Evolutionary conservation across 2,329 filamentous ascomycete genomes (phyloP).

Genomic region (Arachnopeziza araneosa): DNA sequence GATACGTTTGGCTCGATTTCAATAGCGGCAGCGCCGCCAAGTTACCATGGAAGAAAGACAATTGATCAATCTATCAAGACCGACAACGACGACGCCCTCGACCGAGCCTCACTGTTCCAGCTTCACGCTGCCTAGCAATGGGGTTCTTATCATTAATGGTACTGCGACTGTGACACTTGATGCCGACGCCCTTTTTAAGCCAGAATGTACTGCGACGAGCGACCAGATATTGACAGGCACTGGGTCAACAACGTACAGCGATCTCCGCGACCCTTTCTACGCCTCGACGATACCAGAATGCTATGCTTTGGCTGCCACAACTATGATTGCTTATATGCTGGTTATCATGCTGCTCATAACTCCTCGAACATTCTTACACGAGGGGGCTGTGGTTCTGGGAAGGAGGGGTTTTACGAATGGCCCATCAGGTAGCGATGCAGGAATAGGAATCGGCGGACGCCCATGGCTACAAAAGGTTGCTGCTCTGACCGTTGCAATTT

Average conservation of each 20-base stretch:
- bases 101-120: slow-evolving; percentile 51
- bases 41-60: slow-evolving; percentile 25
- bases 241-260: slow-evolving; percentile 27
- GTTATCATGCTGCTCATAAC: slow-evolving; percentile 87
- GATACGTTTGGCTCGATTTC: neutral
- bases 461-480: slow-evolving; percentile 90
- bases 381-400: slow-evolving; percentile 75
- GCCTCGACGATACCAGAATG: slow-evolving; percentile 88
- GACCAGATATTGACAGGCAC: slow-evolving; percentile 24
- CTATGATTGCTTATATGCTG: slow-evolving; percentile 79
- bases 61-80: slow-evolving; percentile 25
- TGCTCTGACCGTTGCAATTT: slow-evolving; percentile 69
- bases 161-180: slow-evolving; percentile 36
- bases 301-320: slow-evolving; percentile 88
- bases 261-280: slow-evolving; percentile 84
- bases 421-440: slow-evolving; percentile 59
- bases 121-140: slow-evolving; percentile 54
- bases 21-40: neutral
- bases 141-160: slow-evolving; percentile 39
- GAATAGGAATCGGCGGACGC: slow-evolving; percentile 81
- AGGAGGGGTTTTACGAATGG: slow-evolving; percentile 80
- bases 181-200: slow-evolving; percentile 43
- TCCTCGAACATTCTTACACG: slow-evolving; percentile 87
- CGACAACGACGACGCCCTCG: slow-evolving; percentile 31
- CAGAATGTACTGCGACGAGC: slow-evolving; percentile 39